phyloP scores from a whole-genome alignment of 495 filamentous ascomycete genomes.

The Lophiostoma macrostomum region DNA sequence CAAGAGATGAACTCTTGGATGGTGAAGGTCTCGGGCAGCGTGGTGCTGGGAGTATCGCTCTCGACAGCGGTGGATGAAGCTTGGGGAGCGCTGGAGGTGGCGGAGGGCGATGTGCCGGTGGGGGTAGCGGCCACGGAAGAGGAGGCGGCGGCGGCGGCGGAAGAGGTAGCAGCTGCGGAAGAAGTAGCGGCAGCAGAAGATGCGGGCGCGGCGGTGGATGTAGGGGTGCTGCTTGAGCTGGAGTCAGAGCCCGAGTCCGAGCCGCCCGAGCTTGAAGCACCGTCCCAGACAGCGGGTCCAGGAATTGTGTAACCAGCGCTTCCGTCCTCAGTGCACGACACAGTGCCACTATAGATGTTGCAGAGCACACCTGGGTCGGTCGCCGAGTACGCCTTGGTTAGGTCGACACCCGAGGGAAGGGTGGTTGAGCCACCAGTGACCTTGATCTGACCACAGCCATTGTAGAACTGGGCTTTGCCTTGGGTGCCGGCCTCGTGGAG shows the following conservation, averaged over 20 bases:
- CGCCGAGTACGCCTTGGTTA: conserved; percentile 30
- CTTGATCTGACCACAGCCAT: conserved; percentile 51
- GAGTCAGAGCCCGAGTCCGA: background rate
- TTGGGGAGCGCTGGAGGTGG: too few species aligned
- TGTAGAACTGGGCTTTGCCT: conserved; percentile 55
- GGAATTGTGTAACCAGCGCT: conserved; percentile 33
- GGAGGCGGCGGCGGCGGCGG: background rate
- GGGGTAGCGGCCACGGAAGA: too few species aligned
- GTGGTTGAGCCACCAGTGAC: conserved; percentile 40
- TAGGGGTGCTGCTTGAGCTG: too few species aligned
- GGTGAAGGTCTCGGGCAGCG: too few species aligned
- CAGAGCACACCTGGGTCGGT: conserved; percentile 29
- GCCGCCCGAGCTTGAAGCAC: conserved; percentile 1
- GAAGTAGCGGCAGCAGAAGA: conserved; percentile 1
- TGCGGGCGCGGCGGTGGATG: background rate
- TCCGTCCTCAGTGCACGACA: too few species aligned
- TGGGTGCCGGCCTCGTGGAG: conserved; percentile 46
- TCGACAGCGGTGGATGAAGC: too few species aligned
- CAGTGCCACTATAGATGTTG: conserved; percentile 28
- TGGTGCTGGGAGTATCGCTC: too few species aligned
- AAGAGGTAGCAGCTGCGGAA: background rate
- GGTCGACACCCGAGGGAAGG: conserved; percentile 35
- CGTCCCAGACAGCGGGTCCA: conserved; percentile 30
- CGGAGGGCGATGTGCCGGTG: too few species aligned
- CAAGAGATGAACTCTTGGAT: too few species aligned